Evolutionary conservation across 1,139 yeast genomes (phyloP).

Genomic region (Taphrina confusa): DNA sequence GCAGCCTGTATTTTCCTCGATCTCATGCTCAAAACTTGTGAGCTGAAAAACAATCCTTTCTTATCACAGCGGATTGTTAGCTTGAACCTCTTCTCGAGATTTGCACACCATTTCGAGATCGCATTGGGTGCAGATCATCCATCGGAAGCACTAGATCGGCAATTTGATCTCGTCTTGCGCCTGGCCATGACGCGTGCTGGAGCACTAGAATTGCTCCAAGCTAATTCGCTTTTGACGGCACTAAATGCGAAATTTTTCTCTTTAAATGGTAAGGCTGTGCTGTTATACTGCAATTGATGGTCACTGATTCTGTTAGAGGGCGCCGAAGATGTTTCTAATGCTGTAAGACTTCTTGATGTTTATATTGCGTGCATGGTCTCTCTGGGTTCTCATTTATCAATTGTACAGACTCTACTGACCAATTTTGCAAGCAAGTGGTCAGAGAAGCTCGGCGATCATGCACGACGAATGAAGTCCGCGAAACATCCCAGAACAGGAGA

Average conservation of each 20-base stretch:
- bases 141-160: conserved; percentile 10
- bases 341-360: conserved; percentile 4
- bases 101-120: conserved; percentile 15
- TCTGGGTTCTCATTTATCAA: conserved; percentile 1
- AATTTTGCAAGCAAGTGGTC: not conserved
- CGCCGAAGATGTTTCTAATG: conserved; percentile 5
- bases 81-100: conserved; percentile 1
- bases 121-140: not conserved
- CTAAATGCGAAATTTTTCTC: not conserved
- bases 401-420: not conserved
- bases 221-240: not conserved
- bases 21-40: conserved; percentile 4
- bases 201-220: conserved; percentile 7
- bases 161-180: conserved; percentile 16
- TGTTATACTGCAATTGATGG: not conserved
- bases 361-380: conserved; percentile 6
- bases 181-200: conserved; percentile 21
- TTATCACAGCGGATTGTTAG: conserved; percentile 8
- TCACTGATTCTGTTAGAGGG: conserved; percentile 8
- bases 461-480: conserved; percentile 2
- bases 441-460: conserved; percentile 1
- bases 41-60: not conserved
- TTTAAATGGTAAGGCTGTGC: not conserved
- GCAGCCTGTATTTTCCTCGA: conserved; percentile 18
- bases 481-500: not conserved